Conservation (phyloP, 257 asterid genomes). For the Ajuga chamaepitys region DNA sequence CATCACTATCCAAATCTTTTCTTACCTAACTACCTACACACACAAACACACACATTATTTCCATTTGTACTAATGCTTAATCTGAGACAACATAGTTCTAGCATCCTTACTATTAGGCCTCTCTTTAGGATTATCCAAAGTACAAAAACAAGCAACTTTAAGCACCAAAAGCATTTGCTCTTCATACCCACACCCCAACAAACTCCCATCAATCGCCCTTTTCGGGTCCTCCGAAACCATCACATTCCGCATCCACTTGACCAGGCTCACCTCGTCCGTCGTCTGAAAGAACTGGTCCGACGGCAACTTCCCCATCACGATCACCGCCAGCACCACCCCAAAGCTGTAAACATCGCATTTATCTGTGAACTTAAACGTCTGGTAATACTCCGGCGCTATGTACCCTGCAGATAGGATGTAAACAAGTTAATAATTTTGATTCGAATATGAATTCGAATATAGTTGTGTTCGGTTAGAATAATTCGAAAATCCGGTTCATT, state of each 20-base stretch:
- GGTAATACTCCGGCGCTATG: constrained; percentile 81
- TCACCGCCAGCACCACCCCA: constrained; percentile 57
- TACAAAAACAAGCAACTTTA: constrained; percentile 83
- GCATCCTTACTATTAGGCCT: constrained; percentile 80
- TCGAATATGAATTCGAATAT: too few species aligned
- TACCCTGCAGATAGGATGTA: too few species aligned
- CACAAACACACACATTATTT: not conserved
- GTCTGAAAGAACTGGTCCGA: constrained; percentile 65
- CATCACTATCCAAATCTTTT: not conserved
- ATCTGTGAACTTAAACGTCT: constrained; percentile 68
- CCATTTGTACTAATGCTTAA: constrained; percentile 29
- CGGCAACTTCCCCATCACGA: constrained; percentile 75
- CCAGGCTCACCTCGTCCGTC: constrained; percentile 61
- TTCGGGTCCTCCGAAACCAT: constrained; percentile 70
- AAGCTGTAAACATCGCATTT: constrained; percentile 81
- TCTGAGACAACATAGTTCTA: constrained; percentile 68
- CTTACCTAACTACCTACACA: not conserved
- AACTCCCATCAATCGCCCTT: constrained; percentile 51
- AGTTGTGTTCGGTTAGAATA: too few species aligned
- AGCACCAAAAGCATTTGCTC: constrained; percentile 85
- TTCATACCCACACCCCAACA: constrained; percentile 61
- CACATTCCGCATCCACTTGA: constrained; percentile 84
- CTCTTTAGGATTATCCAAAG: constrained; percentile 69
- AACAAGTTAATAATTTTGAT: too few species aligned
- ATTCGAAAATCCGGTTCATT: too few species aligned